phyloP scores from a whole-genome alignment of 805 yeast species.

The Candida succiphila region DNA sequence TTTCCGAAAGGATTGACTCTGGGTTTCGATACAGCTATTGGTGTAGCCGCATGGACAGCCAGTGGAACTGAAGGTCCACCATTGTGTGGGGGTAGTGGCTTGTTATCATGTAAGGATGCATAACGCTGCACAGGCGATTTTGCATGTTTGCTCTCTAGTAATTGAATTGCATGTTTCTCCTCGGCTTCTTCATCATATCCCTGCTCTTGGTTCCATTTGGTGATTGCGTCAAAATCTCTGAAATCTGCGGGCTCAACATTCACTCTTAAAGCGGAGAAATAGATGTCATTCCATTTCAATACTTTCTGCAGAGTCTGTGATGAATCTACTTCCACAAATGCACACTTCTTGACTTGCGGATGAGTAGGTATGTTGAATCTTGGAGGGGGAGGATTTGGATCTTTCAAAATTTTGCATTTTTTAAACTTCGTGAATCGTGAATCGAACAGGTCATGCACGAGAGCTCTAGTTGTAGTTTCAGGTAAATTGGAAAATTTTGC shows the following conservation, averaged over 20 bases:
- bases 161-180: conserved; percentile 2
- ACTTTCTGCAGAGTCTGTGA: conserved; percentile 46
- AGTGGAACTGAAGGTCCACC: too few species aligned
- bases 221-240: conserved; percentile 24
- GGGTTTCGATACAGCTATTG: conserved; percentile 12
- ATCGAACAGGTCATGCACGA: conserved; percentile 49
- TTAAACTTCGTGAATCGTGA: conserved; percentile 50
- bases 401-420: conserved; percentile 46
- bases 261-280: conserved; percentile 25
- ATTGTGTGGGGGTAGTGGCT: too few species aligned
- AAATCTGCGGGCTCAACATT: conserved; percentile 25
- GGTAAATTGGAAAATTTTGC: conserved; percentile 56
- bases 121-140: background rate
- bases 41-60: background rate
- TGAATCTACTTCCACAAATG: conserved; percentile 50
- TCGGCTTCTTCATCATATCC: background rate
- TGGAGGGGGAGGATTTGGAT: conserved; percentile 20
- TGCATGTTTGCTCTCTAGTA: background rate
- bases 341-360: conserved; percentile 40
- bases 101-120: background rate
- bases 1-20: conserved; percentile 68
- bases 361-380: conserved; percentile 30
- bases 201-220: conserved; percentile 1
- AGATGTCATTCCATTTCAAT: conserved; percentile 52
- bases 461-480: conserved; percentile 36